phyloP scores from a whole-genome alignment of 1,139 yeast species.

The Scheffersomyces titani region DNA sequence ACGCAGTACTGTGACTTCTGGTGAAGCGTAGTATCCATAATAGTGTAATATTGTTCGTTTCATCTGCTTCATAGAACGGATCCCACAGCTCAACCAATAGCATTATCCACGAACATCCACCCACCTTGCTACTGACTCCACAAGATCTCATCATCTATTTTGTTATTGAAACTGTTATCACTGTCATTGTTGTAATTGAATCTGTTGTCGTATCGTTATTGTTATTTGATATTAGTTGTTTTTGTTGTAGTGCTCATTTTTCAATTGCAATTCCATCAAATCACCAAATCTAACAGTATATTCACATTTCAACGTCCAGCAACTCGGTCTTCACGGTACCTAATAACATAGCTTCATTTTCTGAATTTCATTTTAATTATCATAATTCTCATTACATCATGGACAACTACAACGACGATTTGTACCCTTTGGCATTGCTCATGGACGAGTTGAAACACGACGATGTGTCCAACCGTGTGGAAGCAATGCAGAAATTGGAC shows the following conservation, averaged over 20 bases:
- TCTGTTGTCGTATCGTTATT: not conserved
- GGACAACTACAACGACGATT: constrained; percentile 57
- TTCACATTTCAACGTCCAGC: not conserved
- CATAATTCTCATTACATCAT: constrained; percentile 16
- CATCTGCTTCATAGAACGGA: not conserved
- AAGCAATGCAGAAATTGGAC: constrained; percentile 92
- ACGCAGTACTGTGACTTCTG: not conserved
- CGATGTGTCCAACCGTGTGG: constrained; percentile 89
- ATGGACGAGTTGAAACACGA: constrained; percentile 96
- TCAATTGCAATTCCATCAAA: not conserved
- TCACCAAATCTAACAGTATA: not conserved
- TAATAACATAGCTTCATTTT: not conserved
- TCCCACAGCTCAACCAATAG: not conserved
- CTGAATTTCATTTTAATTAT: not conserved
- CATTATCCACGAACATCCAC: not conserved
- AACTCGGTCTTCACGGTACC: not conserved
- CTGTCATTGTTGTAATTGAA: not conserved
- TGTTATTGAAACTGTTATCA: not conserved
- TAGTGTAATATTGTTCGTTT: not conserved
- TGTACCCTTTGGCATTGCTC: constrained; percentile 91
- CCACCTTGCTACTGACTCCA: not conserved
- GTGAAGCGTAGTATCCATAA: not conserved
- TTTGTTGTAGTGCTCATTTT: not conserved
- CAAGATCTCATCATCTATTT: not conserved
- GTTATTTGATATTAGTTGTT: not conserved